Evolutionary conservation across 495 filamentous ascomycete species (phyloP), one percentile per base, ranked within the genome.

Genomic region (Wilcoxina mikolae): DNA sequence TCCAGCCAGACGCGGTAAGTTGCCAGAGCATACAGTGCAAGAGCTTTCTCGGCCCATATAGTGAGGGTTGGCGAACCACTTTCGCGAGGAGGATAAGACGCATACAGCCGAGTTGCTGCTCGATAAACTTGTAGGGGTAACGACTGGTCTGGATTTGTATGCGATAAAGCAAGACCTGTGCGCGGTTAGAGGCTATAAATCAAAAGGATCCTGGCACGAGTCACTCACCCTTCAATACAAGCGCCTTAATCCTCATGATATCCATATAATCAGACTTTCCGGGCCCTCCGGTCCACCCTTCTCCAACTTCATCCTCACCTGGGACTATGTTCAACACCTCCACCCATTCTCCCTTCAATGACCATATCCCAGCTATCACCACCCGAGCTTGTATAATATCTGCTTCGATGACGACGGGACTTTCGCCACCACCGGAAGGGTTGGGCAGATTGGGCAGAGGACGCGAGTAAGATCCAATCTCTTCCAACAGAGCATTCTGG

Each of bases 1-100:
- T 66, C 57, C 11, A 52, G 12, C 64, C 64, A 66, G 49, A 65
- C 67, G n/a, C 51, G 41, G 41, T 66, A 65, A n/a, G 63, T 44
- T 23, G 54, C 55, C n/a, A 65, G 54, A 9, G 64, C 64, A 11
- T 58, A 62, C n/a, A 59, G 54, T 0, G 59, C 58, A 17, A 66
- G 55, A 0, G 64, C 63, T 23, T 58, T 56, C 43, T 66, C 64
- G 2, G 54, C 62, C 64, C 64, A 66, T 11, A 58, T 50, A 15
- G 54, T 15, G n/a, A 58, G 55, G 9, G 55, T 51, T 4, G 54
- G 51, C 2, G 50, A 58, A 17, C 33, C 39, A 22, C 48, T 46
- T 25, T 55, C 35, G 2, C 45, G 22, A 2, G 20, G 17, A 9
- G 64, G 53, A 17, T 57, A 57, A 4, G 49, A 52, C 11, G 56